These are phyloP conservation scores for Chlamydomonas eustigma DNA, from an alignment of 139 green algal species.

Conservation along the genomic window DNA sequence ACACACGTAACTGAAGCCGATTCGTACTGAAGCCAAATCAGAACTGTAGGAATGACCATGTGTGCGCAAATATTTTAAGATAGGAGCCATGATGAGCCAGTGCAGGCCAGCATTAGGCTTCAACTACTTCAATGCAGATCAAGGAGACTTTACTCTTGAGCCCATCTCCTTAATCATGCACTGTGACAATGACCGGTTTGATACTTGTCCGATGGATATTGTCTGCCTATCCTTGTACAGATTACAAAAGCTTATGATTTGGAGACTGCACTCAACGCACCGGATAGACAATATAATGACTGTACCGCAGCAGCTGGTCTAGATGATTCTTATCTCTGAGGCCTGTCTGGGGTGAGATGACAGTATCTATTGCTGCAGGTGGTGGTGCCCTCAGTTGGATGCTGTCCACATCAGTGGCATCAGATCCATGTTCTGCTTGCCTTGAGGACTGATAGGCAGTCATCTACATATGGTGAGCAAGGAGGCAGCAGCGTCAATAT, in stretches of 20 bases:
- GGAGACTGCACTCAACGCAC: no score
- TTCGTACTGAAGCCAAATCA: no score
- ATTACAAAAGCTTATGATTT: no score
- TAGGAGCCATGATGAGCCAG: no score
- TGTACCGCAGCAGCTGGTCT: slow-evolving; percentile 32
- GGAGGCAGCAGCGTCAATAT: neutral
- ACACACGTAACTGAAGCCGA: neutral
- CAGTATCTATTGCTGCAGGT: neutral
- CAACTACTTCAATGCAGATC: neutral
- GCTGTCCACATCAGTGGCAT: neutral
- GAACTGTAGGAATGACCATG: no score
- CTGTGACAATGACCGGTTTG: neutral
- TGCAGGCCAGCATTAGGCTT: no score
- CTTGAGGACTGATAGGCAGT: no score
- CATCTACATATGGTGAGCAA: neutral
- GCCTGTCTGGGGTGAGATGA: no score
- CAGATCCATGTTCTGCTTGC: neutral
- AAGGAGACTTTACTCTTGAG: neutral
- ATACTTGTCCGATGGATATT: neutral
- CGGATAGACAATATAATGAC: slow-evolving; percentile 38
- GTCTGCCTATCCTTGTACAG: no score
- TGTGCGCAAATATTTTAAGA: no score
- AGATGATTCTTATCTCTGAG: slow-evolving; percentile 1
- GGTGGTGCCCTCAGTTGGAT: neutral
- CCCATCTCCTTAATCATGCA: neutral